Conservation (phyloP, 1,284 basidiomycete genomes). For the Boletus holoroseus region DNA sequence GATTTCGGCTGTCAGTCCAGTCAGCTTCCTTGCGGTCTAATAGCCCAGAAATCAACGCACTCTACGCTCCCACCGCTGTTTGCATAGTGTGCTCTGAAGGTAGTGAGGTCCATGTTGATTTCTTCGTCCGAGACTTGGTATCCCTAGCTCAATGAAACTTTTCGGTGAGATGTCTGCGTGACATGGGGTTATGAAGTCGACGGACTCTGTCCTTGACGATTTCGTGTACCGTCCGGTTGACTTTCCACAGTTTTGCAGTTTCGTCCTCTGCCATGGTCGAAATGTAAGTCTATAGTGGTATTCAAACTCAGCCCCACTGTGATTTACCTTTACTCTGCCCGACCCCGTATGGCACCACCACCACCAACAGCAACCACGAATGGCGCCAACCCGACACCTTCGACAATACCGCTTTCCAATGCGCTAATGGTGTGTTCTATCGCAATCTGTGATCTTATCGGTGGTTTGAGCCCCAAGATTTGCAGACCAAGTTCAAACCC, state of each 20-base stretch:
- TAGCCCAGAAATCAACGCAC: conserved; percentile 34
- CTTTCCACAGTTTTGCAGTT: conserved; percentile 86
- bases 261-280: conserved; percentile 65
- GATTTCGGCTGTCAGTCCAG: conserved; percentile 59
- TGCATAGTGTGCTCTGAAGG: conserved; percentile 67
- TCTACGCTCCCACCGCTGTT: conserved; percentile 60
- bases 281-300: conserved; percentile 22
- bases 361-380: conserved; percentile 35
- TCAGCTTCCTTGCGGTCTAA: conserved; percentile 10
- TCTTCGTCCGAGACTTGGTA: conserved; percentile 89
- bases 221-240: conserved; percentile 95
- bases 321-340: conserved; percentile 3
- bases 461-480: conserved; percentile 1
- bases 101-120: conserved; percentile 76
- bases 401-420: conserved; percentile 38
- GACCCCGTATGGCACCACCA: conserved; percentile 22
- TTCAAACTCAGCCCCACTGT: conserved; percentile 31
- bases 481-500: conserved; percentile 72
- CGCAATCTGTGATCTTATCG: not conserved
- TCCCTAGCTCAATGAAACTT: conserved; percentile 47
- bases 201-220: conserved; percentile 87
- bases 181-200: conserved; percentile 14
- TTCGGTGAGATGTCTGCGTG: conserved; percentile 14
- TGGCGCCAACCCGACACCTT: conserved; percentile 29
- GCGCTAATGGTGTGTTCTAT: conserved; percentile 42